Conservation (phyloP, 768 basidiomycete genomes). For the Mycena capillaripes region DNA sequence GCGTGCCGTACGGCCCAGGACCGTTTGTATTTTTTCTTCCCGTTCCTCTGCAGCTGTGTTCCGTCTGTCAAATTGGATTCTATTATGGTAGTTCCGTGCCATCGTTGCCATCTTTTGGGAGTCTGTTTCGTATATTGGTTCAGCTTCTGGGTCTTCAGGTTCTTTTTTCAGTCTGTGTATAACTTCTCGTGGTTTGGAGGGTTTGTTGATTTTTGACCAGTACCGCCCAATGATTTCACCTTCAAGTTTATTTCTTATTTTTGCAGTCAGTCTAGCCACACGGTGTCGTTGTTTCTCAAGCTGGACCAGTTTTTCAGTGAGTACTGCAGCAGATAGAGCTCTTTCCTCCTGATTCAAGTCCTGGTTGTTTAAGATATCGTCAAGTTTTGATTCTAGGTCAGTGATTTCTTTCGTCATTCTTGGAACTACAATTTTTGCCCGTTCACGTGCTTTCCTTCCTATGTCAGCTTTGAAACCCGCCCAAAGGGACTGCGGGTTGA, state of each 20-base stretch:
- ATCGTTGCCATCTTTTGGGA: too few species aligned
- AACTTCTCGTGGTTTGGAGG: neutral
- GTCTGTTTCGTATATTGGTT: neutral
- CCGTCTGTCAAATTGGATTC: too few species aligned
- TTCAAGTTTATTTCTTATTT: neutral
- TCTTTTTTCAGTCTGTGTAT: neutral
- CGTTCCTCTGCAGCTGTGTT: too few species aligned
- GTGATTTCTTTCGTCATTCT: neutral
- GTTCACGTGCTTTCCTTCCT: neutral
- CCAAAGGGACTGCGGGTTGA: neutral
- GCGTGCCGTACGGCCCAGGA: too few species aligned
- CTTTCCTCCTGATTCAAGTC: neutral
- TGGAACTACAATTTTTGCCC: conserved; percentile 1
- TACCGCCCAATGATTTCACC: too few species aligned
- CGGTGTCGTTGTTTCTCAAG: neutral
- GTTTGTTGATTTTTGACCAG: neutral
- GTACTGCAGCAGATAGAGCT: neutral
- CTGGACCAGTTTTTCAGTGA: neutral
- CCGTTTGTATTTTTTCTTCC: too few species aligned
- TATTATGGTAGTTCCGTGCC: too few species aligned
- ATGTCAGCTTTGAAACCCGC: neutral
- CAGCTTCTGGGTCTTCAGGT: too few species aligned
- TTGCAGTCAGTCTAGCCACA: neutral
- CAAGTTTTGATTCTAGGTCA: neutral
- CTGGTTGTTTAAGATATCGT: neutral